phyloP scores from a whole-genome alignment of 306 rosid species.

The Begonia masoniana region DNA sequence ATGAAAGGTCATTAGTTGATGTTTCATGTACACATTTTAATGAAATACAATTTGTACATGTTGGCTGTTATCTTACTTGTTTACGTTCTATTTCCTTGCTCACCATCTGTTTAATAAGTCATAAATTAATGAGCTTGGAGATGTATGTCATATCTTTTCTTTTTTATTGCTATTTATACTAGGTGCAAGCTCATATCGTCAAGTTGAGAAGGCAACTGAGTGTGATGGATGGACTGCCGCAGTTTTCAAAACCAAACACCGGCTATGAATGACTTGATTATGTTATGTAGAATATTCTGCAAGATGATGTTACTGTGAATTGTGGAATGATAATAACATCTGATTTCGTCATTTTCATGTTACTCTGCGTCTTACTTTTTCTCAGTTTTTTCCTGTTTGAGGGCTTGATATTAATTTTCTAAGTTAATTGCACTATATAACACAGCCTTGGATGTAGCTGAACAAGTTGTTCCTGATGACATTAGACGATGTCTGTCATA shows the following conservation, averaged over 20 bases:
- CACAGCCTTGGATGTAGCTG: too few species aligned
- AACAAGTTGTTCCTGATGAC: too few species aligned
- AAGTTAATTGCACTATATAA: neutral
- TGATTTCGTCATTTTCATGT: neutral
- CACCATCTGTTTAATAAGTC: too few species aligned
- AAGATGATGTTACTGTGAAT: neutral
- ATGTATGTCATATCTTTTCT: slow-evolving; percentile 5
- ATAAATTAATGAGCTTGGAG: neutral
- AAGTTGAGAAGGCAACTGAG: slow-evolving; percentile 75
- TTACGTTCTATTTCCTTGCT: too few species aligned
- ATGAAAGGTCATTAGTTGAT: too few species aligned
- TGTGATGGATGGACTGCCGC: slow-evolving; percentile 68
- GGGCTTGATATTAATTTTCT: neutral
- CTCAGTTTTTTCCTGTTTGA: neutral
- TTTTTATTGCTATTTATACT: slow-evolving; percentile 15
- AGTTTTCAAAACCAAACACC: slow-evolving; percentile 51
- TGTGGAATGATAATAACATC: neutral
- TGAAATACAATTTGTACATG: too few species aligned
- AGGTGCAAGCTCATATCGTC: slow-evolving; percentile 92
- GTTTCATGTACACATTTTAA: too few species aligned
- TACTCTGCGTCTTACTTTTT: neutral
- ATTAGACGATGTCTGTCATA: too few species aligned
- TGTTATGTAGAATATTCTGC: neutral
- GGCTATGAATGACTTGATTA: slow-evolving; percentile 34
- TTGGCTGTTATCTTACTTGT: too few species aligned